A percentile compares a stretch with the other conserved stretches of the same genome.
phyloP scores from a whole-genome alignment of 352 stramenopile genomes.

The Pythium biforme region DNA sequence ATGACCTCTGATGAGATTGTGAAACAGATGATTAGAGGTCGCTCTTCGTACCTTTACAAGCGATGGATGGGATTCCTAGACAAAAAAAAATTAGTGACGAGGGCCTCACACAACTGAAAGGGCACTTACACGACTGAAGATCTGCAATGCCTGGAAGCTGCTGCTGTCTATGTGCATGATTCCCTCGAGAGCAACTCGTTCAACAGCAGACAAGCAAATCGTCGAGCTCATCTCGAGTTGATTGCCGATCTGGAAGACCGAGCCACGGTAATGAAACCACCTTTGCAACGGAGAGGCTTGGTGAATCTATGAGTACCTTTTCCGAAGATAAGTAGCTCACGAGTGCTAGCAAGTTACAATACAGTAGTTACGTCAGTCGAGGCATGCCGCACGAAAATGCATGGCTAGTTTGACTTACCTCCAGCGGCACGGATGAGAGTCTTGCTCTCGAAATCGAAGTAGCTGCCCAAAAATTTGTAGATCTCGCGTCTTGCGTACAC shows the following conservation, averaged over 20 bases:
- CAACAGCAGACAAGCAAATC: constrained; percentile 57
- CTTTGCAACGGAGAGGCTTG: too few species aligned
- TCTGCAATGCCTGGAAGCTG: constrained; percentile 74
- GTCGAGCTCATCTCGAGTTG: constrained; percentile 62
- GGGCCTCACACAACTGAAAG: background rate
- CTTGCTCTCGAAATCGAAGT: constrained; percentile 78
- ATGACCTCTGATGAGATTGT: constrained; percentile 4
- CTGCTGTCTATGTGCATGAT: constrained; percentile 81
- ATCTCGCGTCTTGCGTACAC: constrained; percentile 45
- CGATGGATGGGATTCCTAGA: constrained; percentile 76
- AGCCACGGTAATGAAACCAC: background rate
- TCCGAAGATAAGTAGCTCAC: constrained; percentile 61
- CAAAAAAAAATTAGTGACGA: constrained; percentile 1
- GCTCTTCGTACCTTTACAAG: constrained; percentile 55
- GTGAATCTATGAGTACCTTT: constrained; percentile 41
- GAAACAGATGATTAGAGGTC: background rate
- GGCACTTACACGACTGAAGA: constrained; percentile 69
- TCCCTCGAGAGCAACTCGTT: constrained; percentile 66
- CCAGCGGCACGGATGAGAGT: constrained; percentile 75
- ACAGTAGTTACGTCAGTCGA: background rate
- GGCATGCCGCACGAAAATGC: background rate
- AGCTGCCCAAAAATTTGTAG: constrained; percentile 65
- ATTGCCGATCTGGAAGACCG: constrained; percentile 77
- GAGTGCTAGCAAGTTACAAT: constrained; percentile 40
- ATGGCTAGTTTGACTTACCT: constrained; percentile 31